Evolutionary conservation across 192 early-diverging fungal genomes (phyloP).

Genomic region (Umbelopsis isabellina): DNA sequence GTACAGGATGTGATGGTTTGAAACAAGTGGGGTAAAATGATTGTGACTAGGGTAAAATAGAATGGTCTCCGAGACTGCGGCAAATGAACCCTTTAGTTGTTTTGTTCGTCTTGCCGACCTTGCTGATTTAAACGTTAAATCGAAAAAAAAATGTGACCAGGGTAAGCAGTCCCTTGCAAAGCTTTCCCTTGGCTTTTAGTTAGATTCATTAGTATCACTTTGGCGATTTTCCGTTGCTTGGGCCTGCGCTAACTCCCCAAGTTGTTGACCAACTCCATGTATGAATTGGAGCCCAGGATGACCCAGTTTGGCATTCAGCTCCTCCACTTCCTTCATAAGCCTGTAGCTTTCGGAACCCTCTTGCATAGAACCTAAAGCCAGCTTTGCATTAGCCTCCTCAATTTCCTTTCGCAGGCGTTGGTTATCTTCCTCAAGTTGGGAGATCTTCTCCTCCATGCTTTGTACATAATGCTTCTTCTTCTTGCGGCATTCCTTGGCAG

Average conservation of each 20-base stretch:
- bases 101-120: too few relatives aligned
- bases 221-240: not conserved
- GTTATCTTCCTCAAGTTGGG: conserved; percentile 68
- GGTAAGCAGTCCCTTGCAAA: too few relatives aligned
- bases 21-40: not conserved
- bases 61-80: not conserved
- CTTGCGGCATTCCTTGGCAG: conserved; percentile 83
- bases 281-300: conserved; percentile 20
- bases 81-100: not conserved
- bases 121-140: too few relatives aligned
- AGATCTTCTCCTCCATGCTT: conserved; percentile 70
- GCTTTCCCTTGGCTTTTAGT: too few relatives aligned
- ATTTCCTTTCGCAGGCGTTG: conserved; percentile 62
- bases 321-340: conserved; percentile 72
- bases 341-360: conserved; percentile 54
- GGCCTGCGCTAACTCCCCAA: conserved; percentile 5
- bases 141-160: too few relatives aligned
- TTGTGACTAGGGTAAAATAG: not conserved
- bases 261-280: conserved; percentile 7
- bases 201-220: not conserved
- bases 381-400: conserved; percentile 69
- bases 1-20: not conserved
- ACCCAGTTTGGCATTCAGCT: conserved; percentile 68
- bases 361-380: conserved; percentile 64
- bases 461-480: conserved; percentile 80